phyloP scores from a whole-genome alignment of 768 basidiomycete genomes.

The Rhodotorula babjevae region DNA sequence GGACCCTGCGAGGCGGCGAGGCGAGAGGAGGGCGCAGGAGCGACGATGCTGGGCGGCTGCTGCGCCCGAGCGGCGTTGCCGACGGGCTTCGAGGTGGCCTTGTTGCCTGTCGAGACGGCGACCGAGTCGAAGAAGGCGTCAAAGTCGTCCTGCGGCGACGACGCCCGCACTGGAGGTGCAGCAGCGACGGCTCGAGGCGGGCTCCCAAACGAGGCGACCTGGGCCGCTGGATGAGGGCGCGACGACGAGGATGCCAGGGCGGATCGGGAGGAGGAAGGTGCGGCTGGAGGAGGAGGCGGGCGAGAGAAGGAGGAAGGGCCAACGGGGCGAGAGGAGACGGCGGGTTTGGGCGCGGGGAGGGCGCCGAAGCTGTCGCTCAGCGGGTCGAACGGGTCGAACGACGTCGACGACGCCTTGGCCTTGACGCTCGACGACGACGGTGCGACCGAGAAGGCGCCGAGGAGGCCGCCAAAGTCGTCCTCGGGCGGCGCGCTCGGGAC shows the following conservation, averaged over 20 bases:
- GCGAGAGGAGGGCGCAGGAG: background rate
- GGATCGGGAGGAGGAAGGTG: background rate
- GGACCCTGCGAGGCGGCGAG: background rate
- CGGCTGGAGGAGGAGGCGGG: background rate
- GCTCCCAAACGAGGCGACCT: background rate
- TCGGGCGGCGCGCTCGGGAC: slow-evolving; percentile 7
- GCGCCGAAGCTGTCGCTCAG: slow-evolving; percentile 19
- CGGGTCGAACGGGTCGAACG: slow-evolving; percentile 37
- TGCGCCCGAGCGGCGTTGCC: background rate
- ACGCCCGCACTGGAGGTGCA: background rate
- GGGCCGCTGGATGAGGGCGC: background rate
- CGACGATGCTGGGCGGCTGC: background rate
- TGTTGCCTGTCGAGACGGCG: slow-evolving; percentile 4
- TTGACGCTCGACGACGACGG: background rate
- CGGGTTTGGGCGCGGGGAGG: background rate
- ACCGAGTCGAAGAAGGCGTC: slow-evolving; percentile 36
- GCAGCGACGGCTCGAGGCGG: background rate
- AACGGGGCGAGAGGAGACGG: background rate
- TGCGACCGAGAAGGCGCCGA: slow-evolving; percentile 21
- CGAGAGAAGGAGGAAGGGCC: background rate
- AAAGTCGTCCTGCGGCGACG: slow-evolving; percentile 18
- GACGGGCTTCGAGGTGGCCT: background rate
- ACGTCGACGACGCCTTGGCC: background rate
- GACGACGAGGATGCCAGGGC: too few species aligned
- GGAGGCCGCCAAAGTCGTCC: slow-evolving; percentile 31